Evolutionary conservation across 202 grass and related monocot species (phyloP), one percentile per base, ranked within the genome.

Genomic region (Miscanthus sacchariflorus): DNA sequence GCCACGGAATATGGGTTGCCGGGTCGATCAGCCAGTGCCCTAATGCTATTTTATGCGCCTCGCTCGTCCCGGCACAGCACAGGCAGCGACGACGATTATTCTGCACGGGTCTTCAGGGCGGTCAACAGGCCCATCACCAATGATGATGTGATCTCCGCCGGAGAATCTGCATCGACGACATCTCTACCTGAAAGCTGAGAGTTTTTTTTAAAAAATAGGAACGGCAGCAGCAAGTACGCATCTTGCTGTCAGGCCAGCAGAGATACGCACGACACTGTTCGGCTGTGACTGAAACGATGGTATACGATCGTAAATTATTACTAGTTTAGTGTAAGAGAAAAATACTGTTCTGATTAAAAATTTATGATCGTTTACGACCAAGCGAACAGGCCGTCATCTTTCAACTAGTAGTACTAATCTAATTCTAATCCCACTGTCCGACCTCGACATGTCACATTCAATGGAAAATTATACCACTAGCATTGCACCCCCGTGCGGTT

Each of bases 101-200:
- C 69, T 77, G 81, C 85, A 64, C 81, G 35, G 81, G 90, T 88
- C 85, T 81, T 81, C 49, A 36, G 77, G 76, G 63, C 68, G 64
- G 90, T 88, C 90, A 88, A 81, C 70, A 88, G 74, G 74, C 40
- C 85, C 64, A 49, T 63, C 46, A 21, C 66, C 70, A 72, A 54
- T 77, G 38, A 33, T 36, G 24, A 83, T 50, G 49, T 13, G 30
- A 76, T 50, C 64, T 9, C 38, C 64, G 36, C 77, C 86, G 75
- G 77, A 77, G 86, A 91, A 91, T 91, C 86, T 85, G 90, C 90
- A 72, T 81, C 82, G 71, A 81, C 90, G 81, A 39, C 38, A 39
- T 91, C 86, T 66, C 86, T 82, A 82, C 86, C 81, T 46, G 85
- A 81, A 88, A 63, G 58, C 58, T 11, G 58, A 63, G 58, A 59